Evolutionary conservation across 331 rosid genomes (phyloP), one percentile per base, ranked within the genome.

Genomic region (Dryas integrifolia): DNA sequence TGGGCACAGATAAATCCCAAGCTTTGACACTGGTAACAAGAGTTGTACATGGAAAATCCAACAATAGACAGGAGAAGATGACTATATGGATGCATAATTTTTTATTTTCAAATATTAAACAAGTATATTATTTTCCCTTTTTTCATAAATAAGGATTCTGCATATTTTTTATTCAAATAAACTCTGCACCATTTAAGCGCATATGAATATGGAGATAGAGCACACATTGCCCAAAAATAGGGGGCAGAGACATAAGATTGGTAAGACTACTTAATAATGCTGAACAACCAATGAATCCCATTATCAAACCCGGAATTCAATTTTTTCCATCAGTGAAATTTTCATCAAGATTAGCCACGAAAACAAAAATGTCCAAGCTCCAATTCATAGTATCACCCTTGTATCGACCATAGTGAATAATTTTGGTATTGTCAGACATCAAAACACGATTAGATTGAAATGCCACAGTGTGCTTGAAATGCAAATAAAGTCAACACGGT

Each of bases 341-440:
- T 11, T 45, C 51, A 41, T 40, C 46, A 51, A 52, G 14, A 52
- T 16, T 53, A 12, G 60, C 24, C 51, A 16, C 51, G 10, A 64
- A 44, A 59, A 4, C 10, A 11, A 30, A 30, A 59, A 6, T 5
- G 62, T 24, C 40, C 2, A 58, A 58, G 40, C 67, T 38, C 72
- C 49, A 53, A 41, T 53, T 41, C 74, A 9, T 53, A 69, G 51
- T 63, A 69, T 26, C 51, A 69, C 64, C 7, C 72, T 69, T 55
- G 13, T 6, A 40, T 69, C 21, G 38, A 39, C 12, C 73, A 69
- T 1, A 15, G 60, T 50, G 43, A 30, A 18, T 15, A n/a, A 7
- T 10, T 11, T 11, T 6, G 1, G 49, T 16, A 53, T 6, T 11
- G 12, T 40, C 51, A 64, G 6, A 53, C 40, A 69, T 40, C 16